Base-by-base conservation (phyloP, 148 eudicot species). In the Nepenthes mirabilis region DNA sequence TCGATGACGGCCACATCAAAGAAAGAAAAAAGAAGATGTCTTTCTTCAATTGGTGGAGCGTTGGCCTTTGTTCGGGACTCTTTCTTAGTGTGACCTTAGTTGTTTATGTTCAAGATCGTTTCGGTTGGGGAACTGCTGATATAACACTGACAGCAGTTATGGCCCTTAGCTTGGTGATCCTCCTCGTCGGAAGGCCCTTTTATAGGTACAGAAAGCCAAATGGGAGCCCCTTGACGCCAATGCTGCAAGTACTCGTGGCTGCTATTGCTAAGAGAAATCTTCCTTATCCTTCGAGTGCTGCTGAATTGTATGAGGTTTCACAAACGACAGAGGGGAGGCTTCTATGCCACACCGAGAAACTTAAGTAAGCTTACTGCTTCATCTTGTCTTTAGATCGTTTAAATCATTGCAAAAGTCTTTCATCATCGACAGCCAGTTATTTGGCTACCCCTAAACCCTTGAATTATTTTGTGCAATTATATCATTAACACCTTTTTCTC, bases 11-110 rank as follows among this genome's bases (percentile, higher is more conserved):
- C 55, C 53, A 83, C 60, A 35, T 55, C 0, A 37, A 11, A 34
- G 93, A 85, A 36, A 59, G 75, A 37, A 60, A 1, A 14, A 47
- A 71, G 50, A 77, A 72, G 62, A 63, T 61, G 75, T 75, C 82
- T 0, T 81, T 62, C 55, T 81, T 75, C 74, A 79, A 75, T n/a
- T 75, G 77, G 80, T 75, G 83, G 80, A 79, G 61, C 58, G 49
- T 67, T 60, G 59, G 62, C 35, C 65, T 79, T 32, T 75, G 74
- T 33, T 54, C 65, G 54, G 79, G 79, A 34, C 67, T 72, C 35
- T 64, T 79, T 34, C 52, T 75, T 55, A 79, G 83, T 8, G 77
- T 61, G 49, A 79, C 75, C 0, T 36, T 79, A 6, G 68, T 83
- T 1, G 81, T 79, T 8, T 86, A 79, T 36, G 60, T 74, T 1